Base-by-base conservation (phyloP, 768 basidiomycete species). In the Pulveroboletus sp. region DNA sequence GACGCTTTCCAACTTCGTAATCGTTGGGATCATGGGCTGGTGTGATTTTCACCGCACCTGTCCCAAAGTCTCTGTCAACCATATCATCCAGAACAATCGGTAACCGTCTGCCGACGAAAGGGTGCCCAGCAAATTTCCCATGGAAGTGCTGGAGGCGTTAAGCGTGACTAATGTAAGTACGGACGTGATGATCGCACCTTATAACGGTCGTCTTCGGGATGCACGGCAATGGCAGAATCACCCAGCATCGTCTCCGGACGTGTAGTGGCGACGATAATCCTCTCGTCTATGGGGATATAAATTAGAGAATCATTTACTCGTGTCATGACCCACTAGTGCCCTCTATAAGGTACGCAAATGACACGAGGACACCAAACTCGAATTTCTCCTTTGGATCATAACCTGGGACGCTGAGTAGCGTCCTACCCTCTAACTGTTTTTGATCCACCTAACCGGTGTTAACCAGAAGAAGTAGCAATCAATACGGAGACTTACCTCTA, bases 171-270 rank as follows among this genome's bases (percentile, higher is more conserved):
- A 38, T 35, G 12, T 8, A 7, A 35, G 8, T 15, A 31, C 8
- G 18, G 6, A 30, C 31, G 26, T 27, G 48, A 46, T 32, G 24
- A 3, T 6, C 63, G 33, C 28, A 84, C 86, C 69, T 77, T 93
- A 73, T 97, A 97, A 11, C 95, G 83, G 8, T 78, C 71, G 66
- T 98, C 95, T 51, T 94, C 81, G 3, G 93, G 94, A 69, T 99
- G 95, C 0, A 98, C 91, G 27, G 96, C 96, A 21, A 99, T 86
- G 26, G 90, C 96, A 2, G 93, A 92, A 77, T 98, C 96, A 32
- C 96, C 96, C 0, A 99, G 78, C 91, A 98, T 95, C 0, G 96
- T 97, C 69, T 98, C 96, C 0, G 94, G 94, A 74, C 96, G 91
- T 6, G 95, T 98, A 1, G 96, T 99, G 1, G 96, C 95, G 35